These are phyloP conservation scores for Colletotrichum sp. DNA, from an alignment of 2,329 filamentous ascomycete genomes.

Conservation along the genomic window DNA sequence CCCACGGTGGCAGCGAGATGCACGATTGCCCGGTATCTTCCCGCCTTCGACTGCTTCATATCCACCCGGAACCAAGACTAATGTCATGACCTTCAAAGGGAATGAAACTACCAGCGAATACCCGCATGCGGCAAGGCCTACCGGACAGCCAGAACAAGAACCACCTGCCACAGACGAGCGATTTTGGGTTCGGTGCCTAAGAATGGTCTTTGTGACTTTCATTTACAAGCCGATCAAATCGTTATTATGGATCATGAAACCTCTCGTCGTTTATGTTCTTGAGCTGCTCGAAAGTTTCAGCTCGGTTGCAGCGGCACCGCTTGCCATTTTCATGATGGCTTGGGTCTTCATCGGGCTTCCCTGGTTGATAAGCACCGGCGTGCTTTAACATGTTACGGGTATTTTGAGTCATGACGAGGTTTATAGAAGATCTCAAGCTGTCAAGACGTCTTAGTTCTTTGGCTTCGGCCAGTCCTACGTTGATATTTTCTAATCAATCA, in stretches of 20 bases:
- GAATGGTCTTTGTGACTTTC: fast-evolving
- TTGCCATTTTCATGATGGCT: fast-evolving
- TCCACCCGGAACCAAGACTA: fast-evolving
- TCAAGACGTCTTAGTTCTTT: no score
- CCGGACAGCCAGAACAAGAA: fast-evolving
- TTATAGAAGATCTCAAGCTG: no score
- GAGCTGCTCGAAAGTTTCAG: fast-evolving
- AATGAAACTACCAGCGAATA: not conserved
- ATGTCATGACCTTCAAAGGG: not conserved
- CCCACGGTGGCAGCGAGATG: not conserved
- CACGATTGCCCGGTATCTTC: fast-evolving
- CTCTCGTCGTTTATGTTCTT: not conserved
- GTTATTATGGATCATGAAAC: fast-evolving
- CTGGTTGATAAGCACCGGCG: not conserved
- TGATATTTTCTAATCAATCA: no score
- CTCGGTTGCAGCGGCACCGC: not conserved
- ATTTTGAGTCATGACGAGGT: no score
- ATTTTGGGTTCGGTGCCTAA: fast-evolving
- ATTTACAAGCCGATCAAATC: not conserved
- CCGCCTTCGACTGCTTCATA: fast-evolving
- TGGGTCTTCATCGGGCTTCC: not conserved
- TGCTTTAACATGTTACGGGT: not conserved
- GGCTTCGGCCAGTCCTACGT: no score
- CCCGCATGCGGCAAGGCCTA: fast-evolving
- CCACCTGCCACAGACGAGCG: fast-evolving